Conservation (phyloP, 1,284 basidiomycete species). For the Melampsora larici-populina region DNA sequence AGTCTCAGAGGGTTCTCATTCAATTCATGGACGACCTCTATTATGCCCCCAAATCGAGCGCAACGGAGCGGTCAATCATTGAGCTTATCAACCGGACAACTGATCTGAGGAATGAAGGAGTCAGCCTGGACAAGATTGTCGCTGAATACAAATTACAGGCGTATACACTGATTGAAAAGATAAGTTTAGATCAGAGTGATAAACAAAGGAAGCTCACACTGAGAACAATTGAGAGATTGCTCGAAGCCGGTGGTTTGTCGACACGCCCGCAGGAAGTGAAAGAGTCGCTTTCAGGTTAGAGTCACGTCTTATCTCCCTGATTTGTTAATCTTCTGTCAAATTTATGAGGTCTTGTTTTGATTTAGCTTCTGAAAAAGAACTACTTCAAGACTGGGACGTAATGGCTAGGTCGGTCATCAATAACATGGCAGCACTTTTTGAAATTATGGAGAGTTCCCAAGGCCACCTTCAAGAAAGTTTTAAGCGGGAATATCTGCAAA, state of each 20-base stretch:
- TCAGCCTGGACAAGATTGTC: background rate
- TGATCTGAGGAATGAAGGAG: background rate
- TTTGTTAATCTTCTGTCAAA: no score
- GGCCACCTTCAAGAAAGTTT: background rate
- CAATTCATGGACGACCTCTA: background rate
- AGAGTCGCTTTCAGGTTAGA: background rate
- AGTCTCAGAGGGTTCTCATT: background rate
- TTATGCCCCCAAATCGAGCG: background rate
- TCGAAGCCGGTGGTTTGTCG: background rate
- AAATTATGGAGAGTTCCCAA: background rate
- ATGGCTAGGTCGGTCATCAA: background rate
- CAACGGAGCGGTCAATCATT: background rate
- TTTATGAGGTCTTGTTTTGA: background rate
- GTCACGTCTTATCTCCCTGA: background rate
- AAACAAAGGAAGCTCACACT: background rate
- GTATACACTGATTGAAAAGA: no score
- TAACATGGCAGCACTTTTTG: background rate
- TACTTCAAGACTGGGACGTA: background rate
- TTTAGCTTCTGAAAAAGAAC: background rate
- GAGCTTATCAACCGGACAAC: background rate
- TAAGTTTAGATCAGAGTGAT: no score
- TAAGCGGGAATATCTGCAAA: background rate
- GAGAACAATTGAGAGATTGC: background rate
- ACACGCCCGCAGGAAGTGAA: background rate
- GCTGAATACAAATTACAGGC: background rate